phyloP scores from a whole-genome alignment of 2,329 filamentous ascomycete species.

The Calonectria multiphialidica region DNA sequence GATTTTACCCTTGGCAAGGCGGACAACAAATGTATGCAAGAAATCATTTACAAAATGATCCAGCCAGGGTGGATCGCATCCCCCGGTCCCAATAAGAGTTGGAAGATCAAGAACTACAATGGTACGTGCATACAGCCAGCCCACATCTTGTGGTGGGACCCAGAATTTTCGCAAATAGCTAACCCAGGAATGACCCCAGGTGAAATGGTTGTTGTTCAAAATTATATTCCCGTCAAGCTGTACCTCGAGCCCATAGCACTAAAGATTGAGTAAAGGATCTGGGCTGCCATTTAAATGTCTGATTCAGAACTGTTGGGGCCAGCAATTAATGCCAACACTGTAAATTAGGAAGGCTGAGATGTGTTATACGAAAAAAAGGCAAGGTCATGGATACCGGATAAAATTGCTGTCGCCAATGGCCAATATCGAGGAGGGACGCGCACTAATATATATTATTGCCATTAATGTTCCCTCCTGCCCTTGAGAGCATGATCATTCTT shows the following conservation, averaged over 20 bases:
- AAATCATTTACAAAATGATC: slow-evolving; percentile 9
- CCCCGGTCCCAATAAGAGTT: neutral
- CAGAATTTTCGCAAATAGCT: neutral
- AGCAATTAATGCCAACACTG: no score
- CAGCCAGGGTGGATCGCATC: slow-evolving; percentile 30
- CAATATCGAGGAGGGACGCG: no score
- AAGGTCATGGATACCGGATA: no score
- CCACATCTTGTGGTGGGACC: neutral
- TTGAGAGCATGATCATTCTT: no score
- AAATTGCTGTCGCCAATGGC: no score
- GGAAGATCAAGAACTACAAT: slow-evolving; percentile 29
- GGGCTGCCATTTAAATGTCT: neutral
- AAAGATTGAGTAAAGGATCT: neutral
- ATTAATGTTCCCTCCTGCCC: no score
- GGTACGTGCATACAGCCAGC: slow-evolving; percentile 12
- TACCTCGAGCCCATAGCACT: slow-evolving; percentile 8
- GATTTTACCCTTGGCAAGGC: slow-evolving; percentile 15
- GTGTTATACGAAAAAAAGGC: no score
- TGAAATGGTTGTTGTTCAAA: slow-evolving; percentile 7
- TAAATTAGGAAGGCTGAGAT: no score
- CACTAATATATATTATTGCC: no score
- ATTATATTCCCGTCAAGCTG: slow-evolving; percentile 24
- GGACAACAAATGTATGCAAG: neutral
- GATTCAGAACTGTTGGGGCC: no score
- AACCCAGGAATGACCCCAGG: slow-evolving; percentile 7